Conservation (phyloP, 2,329 filamentous ascomycete species). For the Epicoccum nigrum region DNA sequence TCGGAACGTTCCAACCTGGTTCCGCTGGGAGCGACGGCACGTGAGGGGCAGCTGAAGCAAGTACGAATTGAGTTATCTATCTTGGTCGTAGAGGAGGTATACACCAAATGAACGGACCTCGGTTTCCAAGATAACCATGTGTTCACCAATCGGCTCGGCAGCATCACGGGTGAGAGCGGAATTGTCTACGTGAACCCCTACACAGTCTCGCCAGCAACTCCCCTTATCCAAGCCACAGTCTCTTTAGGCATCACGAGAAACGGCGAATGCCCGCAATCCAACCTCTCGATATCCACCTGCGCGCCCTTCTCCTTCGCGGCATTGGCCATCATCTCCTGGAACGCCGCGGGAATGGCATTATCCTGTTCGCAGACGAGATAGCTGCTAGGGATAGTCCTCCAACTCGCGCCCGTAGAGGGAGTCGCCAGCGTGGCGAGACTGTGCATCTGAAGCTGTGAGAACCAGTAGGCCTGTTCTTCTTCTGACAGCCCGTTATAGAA, state of each 20-base stretch:
- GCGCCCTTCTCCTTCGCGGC: constrained; percentile 35
- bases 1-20: too few species aligned
- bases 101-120: too few species aligned
- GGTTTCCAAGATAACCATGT: too few species aligned
- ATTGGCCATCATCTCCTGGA: constrained; percentile 43
- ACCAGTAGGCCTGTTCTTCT: constrained; percentile 31
- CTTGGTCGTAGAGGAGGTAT: too few species aligned
- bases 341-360: constrained; percentile 33
- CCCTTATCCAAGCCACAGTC: constrained; percentile 41
- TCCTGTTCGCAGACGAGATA: constrained; percentile 50
- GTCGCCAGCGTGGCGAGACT: constrained; percentile 34
- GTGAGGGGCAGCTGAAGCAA: constrained; percentile 8
- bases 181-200: too few species aligned
- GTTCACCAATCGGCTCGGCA: too few species aligned
- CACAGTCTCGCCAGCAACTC: constrained; percentile 18
- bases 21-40: too few species aligned
- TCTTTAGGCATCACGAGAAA: constrained; percentile 49
- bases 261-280: constrained; percentile 49
- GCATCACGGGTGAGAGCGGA: too few species aligned
- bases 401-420: constrained; percentile 37
- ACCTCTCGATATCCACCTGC: constrained; percentile 38
- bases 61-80: too few species aligned
- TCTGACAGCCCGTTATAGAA: constrained; percentile 43
- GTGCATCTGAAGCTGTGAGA: constrained; percentile 28
- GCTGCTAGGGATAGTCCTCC: constrained; percentile 43